A percentile compares a stretch with the other conserved stretches of the same genome.
These are phyloP conservation scores for Cordia subcordata DNA, from an alignment of 257 asterid species.

Conservation along the genomic window DNA sequence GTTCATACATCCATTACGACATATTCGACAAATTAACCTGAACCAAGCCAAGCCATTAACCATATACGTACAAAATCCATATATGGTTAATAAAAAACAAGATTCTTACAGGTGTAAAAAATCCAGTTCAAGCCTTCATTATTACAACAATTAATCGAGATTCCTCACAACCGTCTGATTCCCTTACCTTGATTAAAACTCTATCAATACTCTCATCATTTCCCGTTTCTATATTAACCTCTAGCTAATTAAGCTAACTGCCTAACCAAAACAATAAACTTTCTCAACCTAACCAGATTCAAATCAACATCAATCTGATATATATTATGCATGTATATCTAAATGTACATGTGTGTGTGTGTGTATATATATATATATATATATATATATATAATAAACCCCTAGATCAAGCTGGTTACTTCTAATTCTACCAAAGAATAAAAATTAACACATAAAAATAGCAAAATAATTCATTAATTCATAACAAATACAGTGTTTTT, in stretches of 20 bases:
- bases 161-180: too few relatives aligned
- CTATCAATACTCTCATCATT: too few relatives aligned
- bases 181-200: not conserved
- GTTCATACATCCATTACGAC: constrained; percentile 3
- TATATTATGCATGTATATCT: too few relatives aligned
- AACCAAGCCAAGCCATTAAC: constrained; percentile 28
- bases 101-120: constrained; percentile 14
- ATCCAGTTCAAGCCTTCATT: constrained; percentile 1
- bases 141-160: not conserved
- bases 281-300: not conserved
- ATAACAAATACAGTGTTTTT: too few relatives aligned
- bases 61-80: constrained; percentile 12
- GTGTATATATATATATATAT: too few relatives aligned
- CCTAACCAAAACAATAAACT: not conserved
- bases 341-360: too few relatives aligned
- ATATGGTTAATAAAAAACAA: not conserved
- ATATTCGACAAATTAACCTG: constrained; percentile 9
- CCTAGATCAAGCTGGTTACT: constrained; percentile 27
- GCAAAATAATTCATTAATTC: too few relatives aligned
- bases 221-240: not conserved
- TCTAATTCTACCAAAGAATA: constrained; percentile 3
- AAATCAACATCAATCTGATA: constrained; percentile 10
- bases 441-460: not conserved
- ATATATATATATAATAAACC: constrained; percentile 1
- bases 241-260: not conserved